A percentile compares a stretch with the other conserved stretches of the same genome.
Evolutionary conservation across 495 filamentous ascomycete species (phyloP).

Genomic region (Aspergillus cavernicola): DNA sequence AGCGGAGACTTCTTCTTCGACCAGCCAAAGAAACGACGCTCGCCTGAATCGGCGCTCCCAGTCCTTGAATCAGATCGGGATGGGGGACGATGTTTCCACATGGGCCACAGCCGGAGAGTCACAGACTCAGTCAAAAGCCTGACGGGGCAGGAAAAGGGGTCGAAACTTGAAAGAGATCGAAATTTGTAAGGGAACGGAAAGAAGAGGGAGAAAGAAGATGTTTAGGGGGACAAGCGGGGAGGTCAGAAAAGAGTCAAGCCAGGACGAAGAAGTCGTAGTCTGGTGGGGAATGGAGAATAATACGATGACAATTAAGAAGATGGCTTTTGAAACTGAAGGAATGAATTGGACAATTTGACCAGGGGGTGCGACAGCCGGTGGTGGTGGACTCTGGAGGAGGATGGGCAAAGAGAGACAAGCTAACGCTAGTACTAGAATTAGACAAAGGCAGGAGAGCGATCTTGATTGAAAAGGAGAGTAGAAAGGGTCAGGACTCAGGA

Average conservation of each 20-base stretch:
- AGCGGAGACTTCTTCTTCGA: slow-evolving; percentile 36
- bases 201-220: slow-evolving; percentile 5
- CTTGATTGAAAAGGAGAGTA: too few relatives aligned
- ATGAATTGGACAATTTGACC: too few relatives aligned
- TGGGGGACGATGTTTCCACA: slow-evolving; percentile 47
- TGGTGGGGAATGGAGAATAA: background rate
- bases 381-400: too few relatives aligned
- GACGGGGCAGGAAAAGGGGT: slow-evolving; percentile 13
- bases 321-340: too few relatives aligned
- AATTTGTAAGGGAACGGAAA: too few relatives aligned
- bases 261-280: background rate
- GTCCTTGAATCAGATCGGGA: slow-evolving; percentile 43
- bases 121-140: slow-evolving; percentile 19
- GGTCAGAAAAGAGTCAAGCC: background rate
- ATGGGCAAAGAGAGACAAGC: too few relatives aligned
- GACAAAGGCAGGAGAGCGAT: too few relatives aligned
- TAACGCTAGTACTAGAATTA: too few relatives aligned
- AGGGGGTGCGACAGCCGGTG: too few relatives aligned
- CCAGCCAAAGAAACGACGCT: slow-evolving; percentile 39
- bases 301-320: background rate
- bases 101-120: slow-evolving; percentile 19
- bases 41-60: slow-evolving; percentile 34
- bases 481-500: background rate
- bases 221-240: background rate
- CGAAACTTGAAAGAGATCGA: too few relatives aligned